These are phyloP conservation scores for Ottelia alismoides DNA, from an alignment of 106 monocot genomes.

Conservation along the genomic window DNA sequence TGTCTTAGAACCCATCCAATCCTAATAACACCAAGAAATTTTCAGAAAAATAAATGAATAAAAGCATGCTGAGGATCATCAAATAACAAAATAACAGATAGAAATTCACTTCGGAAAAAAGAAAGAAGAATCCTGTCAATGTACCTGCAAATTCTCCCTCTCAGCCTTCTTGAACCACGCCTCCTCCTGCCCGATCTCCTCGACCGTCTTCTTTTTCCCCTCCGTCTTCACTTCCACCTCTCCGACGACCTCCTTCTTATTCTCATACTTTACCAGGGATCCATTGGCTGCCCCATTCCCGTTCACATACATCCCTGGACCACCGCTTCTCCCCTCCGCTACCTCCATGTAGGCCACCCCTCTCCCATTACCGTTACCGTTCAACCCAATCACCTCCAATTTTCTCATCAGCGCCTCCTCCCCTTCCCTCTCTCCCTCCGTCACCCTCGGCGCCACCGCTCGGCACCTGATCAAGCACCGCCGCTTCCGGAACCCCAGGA, in stretches of 20 bases:
- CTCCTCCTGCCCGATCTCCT: constrained; percentile 83
- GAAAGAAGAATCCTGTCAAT: background rate
- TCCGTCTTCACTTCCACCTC: background rate
- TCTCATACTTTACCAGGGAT: constrained; percentile 5
- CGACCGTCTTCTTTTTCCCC: constrained; percentile 30
- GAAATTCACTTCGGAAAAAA: background rate
- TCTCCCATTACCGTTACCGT: constrained; percentile 34
- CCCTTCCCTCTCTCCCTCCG: background rate
- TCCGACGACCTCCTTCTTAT: constrained; percentile 20
- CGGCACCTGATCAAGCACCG: too few relatives aligned
- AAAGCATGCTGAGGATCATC: background rate
- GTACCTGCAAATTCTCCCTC: constrained; percentile 37
- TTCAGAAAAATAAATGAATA: background rate
- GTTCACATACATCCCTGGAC: constrained; percentile 15
- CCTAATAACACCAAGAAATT: background rate
- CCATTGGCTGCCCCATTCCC: constrained; percentile 28
- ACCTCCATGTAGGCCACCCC: background rate
- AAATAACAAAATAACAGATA: background rate
- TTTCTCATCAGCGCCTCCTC: constrained; percentile 9
- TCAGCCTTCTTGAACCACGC: constrained; percentile 73
- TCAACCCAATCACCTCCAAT: constrained; percentile 9
- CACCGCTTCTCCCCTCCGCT: constrained; percentile 5
- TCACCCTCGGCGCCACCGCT: too few relatives aligned
- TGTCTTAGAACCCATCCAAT: background rate
- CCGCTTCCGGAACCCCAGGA: too few relatives aligned